Percentiles rank a stretch among this genome's conserved stretches.
Conservation (phyloP, 2,329 filamentous ascomycete species). For the Ustulina deusta region DNA sequence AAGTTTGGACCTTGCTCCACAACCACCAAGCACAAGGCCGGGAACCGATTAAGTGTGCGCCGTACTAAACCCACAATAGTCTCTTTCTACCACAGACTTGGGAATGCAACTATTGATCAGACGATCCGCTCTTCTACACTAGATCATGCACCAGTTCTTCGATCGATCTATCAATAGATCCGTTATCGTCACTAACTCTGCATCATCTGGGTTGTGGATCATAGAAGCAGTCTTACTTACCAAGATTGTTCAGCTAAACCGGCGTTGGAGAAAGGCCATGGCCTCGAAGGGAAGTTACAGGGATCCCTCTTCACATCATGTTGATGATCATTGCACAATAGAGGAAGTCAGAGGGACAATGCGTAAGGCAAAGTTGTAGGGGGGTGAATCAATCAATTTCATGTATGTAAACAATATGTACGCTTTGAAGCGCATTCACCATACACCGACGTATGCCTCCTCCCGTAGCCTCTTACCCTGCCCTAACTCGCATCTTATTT, state of each 20-base stretch:
- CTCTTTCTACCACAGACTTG: conserved; percentile 4
- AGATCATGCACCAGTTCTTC: conserved; percentile 9
- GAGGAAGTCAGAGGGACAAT: not conserved
- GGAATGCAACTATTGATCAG: conserved; percentile 3
- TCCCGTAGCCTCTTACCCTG: not conserved
- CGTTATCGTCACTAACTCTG: not conserved
- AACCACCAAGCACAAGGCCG: conserved; percentile 2
- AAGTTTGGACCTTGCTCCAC: conserved; percentile 9
- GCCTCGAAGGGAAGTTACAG: not conserved
- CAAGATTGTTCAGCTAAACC: not conserved
- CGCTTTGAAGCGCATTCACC: conserved; percentile 5
- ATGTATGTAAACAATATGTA: not conserved
- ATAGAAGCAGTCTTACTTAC: not conserved
- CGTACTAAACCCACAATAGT: conserved; percentile 10
- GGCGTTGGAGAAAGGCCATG: not conserved
- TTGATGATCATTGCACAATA: too few species aligned
- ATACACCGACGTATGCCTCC: not conserved
- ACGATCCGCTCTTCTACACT: conserved; percentile 14
- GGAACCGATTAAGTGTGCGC: not conserved
- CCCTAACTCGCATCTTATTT: not conserved
- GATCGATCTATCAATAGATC: conserved; percentile 7
- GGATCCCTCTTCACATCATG: too few species aligned
- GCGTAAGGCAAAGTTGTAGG: not conserved
- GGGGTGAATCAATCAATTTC: conserved; percentile 5
- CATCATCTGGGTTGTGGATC: not conserved